Evolutionary conservation across 2,329 filamentous ascomycete genomes (phyloP).

Genomic region (Amauroascus niger): DNA sequence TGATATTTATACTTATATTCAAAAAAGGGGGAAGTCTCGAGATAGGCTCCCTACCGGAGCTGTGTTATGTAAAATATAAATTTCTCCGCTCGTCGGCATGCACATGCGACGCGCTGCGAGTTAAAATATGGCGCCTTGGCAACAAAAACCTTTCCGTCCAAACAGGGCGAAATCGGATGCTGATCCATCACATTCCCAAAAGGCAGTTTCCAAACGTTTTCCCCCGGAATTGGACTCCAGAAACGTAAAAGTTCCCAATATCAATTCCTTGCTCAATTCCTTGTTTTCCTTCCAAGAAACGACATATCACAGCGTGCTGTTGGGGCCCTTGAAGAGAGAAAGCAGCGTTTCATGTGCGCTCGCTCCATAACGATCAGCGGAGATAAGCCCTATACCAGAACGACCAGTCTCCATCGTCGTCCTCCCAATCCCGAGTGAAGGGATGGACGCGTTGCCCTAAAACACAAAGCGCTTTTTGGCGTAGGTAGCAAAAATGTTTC

Average conservation of each 20-base stretch:
- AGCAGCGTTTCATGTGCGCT: neutral
- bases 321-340: too few species aligned
- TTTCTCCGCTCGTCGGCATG: neutral
- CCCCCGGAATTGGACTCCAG: neutral
- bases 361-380: neutral
- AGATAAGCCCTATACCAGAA: neutral
- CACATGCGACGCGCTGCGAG: slow-evolving; percentile 1
- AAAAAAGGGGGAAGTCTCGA: too few species aligned
- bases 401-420: neutral
- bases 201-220: neutral
- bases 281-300: too few species aligned
- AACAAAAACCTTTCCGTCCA: neutral
- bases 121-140: slow-evolving; percentile 7
- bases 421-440: neutral
- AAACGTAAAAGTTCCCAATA: neutral
- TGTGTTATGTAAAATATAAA: neutral
- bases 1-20: too few species aligned
- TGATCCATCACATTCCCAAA: neutral
- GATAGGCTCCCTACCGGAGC: too few species aligned
- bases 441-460: neutral
- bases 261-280: neutral
- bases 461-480: neutral
- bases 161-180: neutral
- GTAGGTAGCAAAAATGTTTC: neutral
- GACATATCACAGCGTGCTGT: too few species aligned